phyloP scores from a whole-genome alignment of 2,329 filamentous ascomycete genomes.

The Seiridium unicorne region DNA sequence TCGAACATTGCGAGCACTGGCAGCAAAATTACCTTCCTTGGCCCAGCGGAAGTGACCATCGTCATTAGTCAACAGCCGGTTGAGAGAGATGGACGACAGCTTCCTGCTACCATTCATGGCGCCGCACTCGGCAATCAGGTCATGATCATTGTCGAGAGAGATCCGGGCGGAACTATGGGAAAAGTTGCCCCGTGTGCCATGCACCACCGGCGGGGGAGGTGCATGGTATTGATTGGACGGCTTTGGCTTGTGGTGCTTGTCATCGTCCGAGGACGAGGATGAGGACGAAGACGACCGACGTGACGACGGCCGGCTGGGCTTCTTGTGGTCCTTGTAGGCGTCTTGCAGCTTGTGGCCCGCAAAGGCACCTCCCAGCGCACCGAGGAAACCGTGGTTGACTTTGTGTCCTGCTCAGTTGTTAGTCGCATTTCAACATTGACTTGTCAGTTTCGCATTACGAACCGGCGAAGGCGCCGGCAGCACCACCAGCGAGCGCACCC shows the following conservation, averaged over 20 bases:
- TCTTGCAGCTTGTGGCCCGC: constrained; percentile 9
- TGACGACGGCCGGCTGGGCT: constrained; percentile 1
- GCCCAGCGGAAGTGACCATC: constrained; percentile 15
- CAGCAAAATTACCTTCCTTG: constrained; percentile 13
- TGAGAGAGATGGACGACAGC: constrained; percentile 15
- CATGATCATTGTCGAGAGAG: constrained; percentile 13
- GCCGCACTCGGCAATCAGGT: constrained; percentile 16
- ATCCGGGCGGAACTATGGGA: constrained; percentile 10
- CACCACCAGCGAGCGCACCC: constrained; percentile 5
- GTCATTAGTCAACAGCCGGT: constrained; percentile 13
- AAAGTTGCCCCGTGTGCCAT: constrained; percentile 12
- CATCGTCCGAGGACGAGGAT: constrained; percentile 1
- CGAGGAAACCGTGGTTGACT: constrained; percentile 6
- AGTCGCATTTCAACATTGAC: background rate
- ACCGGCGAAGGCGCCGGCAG: constrained; percentile 5
- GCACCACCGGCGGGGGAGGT: background rate
- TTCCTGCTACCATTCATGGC: constrained; percentile 11
- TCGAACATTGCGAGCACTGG: constrained; percentile 13
- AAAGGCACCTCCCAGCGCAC: constrained; percentile 6
- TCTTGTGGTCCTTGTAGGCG: constrained; percentile 3
- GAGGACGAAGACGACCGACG: background rate
- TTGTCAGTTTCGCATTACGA: background rate
- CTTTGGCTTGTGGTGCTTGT: background rate
- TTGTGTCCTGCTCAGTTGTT: background rate
- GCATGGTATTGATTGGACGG: background rate